Base-by-base conservation (phyloP, 1,284 basidiomycete species). In the Boletus smithii region DNA sequence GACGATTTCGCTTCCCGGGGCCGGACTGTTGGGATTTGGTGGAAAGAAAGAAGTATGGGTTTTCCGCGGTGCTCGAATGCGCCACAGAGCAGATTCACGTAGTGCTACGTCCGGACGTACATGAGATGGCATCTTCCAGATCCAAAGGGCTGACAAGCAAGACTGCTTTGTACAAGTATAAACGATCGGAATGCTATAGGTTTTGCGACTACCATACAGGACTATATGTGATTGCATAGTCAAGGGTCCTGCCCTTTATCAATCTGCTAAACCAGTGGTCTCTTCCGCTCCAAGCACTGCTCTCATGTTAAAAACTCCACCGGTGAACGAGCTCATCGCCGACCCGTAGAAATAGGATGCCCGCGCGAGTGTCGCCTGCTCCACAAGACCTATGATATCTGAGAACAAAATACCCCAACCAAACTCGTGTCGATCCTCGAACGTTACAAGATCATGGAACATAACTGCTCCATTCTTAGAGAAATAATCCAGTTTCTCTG, bases 41-140 rank as follows among this genome's bases (percentile, higher is more conserved):
- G 60, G 67, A 23, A 70, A 70, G 53, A 71, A 66, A 53, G 77
- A 79, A 56, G 42, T 76, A 24, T 78, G 77, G 77, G 63, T 78
- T 33, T 78, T 78, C 62, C 67, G 68, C 3, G 53, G 61, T 26
- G 39, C 42, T 24, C 62, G 60, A 45, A 24, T 39, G 30, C 68
- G 67, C 40, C 53, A 66, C 34, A 61, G 65, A 44, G 35, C 64
- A n/a, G 63, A 65, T 36, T 65, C 63, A 7, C 67, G 67, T 13
- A 51, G 31, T 41, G 61, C 47, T 31, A 24, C 48, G 5, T 62
- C 62, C 5, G 63, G 58, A 27, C 60, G 64, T 35, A 37, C 51
- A 31, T 60, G 50, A 53, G 33, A 44, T 24, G 13, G 7, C 22
- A 38, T 17, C 27, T 37, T n/a, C n/a, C n/a, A n/a, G n/a, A n/a